Evolutionary conservation across 768 basidiomycete species (phyloP).

Genomic region (Holtermanniella nyarrowii): DNA sequence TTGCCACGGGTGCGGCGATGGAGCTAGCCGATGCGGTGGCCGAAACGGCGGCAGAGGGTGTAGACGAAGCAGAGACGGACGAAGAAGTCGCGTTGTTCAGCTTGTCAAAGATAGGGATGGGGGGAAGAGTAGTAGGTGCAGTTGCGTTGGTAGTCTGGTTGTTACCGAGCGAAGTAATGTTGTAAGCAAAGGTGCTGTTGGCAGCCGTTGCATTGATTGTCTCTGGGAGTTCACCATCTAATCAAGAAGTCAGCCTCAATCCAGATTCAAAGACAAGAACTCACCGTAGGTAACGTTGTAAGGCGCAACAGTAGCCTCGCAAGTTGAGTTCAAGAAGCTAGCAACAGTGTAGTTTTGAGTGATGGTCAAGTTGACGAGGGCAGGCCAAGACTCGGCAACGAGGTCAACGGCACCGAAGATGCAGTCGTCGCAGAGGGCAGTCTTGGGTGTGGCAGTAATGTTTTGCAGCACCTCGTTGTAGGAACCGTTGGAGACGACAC

Average conservation of each 20-base stretch:
- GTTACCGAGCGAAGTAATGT: constrained; percentile 12
- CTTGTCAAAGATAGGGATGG: neutral
- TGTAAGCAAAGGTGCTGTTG: constrained; percentile 27
- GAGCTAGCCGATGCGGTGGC: neutral
- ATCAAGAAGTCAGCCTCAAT: no score
- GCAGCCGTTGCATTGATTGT: constrained; percentile 26
- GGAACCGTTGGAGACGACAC: constrained; percentile 20
- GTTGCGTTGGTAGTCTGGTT: neutral
- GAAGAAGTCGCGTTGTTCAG: neutral
- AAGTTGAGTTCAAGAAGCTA: constrained; percentile 16
- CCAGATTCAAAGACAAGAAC: constrained; percentile 4
- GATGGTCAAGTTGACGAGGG: constrained; percentile 15
- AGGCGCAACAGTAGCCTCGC: constrained; percentile 11
- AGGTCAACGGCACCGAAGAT: constrained; percentile 33
- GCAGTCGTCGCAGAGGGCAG: constrained; percentile 32
- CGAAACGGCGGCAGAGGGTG: neutral
- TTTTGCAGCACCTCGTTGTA: constrained; percentile 20
- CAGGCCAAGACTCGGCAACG: constrained; percentile 23
- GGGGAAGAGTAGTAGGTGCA: neutral
- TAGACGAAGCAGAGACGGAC: neutral
- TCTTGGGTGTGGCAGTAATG: constrained; percentile 14
- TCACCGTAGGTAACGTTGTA: constrained; percentile 18
- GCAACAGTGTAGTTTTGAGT: constrained; percentile 17
- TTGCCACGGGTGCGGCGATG: constrained; percentile 1
- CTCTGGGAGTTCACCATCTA: constrained; percentile 32